Evolutionary conservation across 345 rosid species (phyloP), one percentile per base, ranked within the genome.

Genomic region (Citrus mangshanensis): DNA sequence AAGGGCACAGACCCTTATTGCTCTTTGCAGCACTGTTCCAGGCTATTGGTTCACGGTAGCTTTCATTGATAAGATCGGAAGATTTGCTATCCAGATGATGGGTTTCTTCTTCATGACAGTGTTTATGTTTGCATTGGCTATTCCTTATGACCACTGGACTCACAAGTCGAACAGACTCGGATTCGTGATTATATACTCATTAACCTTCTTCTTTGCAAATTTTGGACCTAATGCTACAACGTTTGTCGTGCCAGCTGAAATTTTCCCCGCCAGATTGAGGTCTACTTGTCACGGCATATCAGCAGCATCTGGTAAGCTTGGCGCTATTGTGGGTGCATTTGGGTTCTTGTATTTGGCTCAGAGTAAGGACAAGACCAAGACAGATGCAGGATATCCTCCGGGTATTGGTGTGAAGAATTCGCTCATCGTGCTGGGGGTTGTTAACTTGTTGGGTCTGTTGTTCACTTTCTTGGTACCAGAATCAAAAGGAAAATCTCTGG

Each of bases 91-190:
- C 74, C 98, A 93, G 51, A 59, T 93, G 90, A 92, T 92, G 90
- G 97, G 97, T 9, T 93, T 93, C 87, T 89, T 92, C 90, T 89
- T 93, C 87, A 93, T 93, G 98, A 93, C 97, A 13, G 95, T 92
- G 14, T 93, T 93, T 60, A 93, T 93, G 97, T 93, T 93, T 46
- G 97, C 95, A 7, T 76, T 92, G 4, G 95, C 98, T 14, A 92
- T 94, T 65, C 98, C 98, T 46, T 92, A 94, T 79, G 73, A 94
- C 59, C 95, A 89, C 61, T 92, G 98, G 98, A 91, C 90, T 25
- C 95, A 88, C 63, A 90, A 82, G 83, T 95, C 87, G 0, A 88
- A 91, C 84, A 77, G 89, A 77, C 88, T 94, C 7, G 95, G 98
- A 35, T 94, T 94, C 61, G 94, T 94, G 58, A 76, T 80, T 3